Percentiles rank a stretch among this genome's conserved stretches.
Conservation (phyloP, 495 filamentous ascomycete genomes). For the Podospora comata region DNA sequence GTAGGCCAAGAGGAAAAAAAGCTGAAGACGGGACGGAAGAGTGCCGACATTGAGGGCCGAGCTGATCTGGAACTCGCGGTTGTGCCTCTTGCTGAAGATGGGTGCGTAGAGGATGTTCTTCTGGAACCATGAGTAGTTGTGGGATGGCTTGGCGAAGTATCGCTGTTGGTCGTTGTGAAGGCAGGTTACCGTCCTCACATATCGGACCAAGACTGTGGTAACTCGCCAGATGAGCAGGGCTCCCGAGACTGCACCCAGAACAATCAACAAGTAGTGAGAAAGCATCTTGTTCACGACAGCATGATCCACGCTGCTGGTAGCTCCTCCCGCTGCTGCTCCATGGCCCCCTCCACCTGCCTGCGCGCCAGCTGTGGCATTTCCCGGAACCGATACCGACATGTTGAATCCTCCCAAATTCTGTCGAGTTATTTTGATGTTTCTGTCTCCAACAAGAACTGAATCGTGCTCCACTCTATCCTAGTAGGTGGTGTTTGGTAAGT, state of each 20-base stretch:
- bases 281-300: constrained; percentile 44
- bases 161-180: constrained; percentile 62
- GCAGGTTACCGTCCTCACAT: constrained; percentile 70
- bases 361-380: constrained; percentile 14
- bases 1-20: constrained; percentile 69
- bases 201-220: constrained; percentile 56
- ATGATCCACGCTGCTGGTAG: constrained; percentile 22
- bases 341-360: constrained; percentile 10
- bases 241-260: constrained; percentile 43
- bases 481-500: neutral
- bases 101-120: constrained; percentile 80
- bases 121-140: constrained; percentile 67
- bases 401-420: neutral
- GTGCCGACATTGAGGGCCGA: constrained; percentile 85
- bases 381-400: constrained; percentile 13
- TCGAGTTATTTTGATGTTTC: neutral
- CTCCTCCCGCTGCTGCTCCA: constrained; percentile 5
- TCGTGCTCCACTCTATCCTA: too few species aligned
- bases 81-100: constrained; percentile 77
- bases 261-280: constrained; percentile 46
- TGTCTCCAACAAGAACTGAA: neutral
- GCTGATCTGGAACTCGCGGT: constrained; percentile 82
- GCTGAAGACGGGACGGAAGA: constrained; percentile 80
- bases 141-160: constrained; percentile 50
- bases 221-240: constrained; percentile 47